Conservation (phyloP, 2,329 filamentous ascomycete genomes). For the Raffaelea arxii region DNA sequence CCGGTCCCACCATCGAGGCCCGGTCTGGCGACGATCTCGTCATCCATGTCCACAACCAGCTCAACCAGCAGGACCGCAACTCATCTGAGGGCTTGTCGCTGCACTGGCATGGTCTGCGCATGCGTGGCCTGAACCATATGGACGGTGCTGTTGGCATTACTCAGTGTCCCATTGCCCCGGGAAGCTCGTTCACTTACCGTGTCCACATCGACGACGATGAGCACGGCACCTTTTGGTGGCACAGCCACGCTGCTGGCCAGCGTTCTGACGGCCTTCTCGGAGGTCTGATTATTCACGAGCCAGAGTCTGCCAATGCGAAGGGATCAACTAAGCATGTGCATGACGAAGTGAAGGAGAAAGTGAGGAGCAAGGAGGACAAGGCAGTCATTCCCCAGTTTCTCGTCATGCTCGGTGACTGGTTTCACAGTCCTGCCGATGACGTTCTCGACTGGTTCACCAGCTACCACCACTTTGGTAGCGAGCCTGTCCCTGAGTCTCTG, state of each 20-base stretch:
- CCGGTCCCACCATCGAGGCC: constrained; percentile 37
- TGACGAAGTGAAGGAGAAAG: no score
- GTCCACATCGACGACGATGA: constrained; percentile 7
- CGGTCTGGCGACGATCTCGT: constrained; percentile 33
- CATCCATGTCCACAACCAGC: constrained; percentile 30
- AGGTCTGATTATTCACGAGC: constrained; percentile 53
- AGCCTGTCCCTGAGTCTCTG: constrained; percentile 9
- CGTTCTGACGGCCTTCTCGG: constrained; percentile 59
- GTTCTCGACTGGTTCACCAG: not conserved
- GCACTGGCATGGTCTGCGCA: constrained; percentile 35
- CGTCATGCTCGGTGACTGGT: constrained; percentile 60
- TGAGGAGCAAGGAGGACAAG: no score
- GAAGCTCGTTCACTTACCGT: constrained; percentile 51
- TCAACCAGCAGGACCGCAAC: no score
- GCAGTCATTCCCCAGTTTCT: no score
- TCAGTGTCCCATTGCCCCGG: constrained; percentile 56
- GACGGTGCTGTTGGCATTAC: constrained; percentile 58
- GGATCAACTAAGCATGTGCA: constrained; percentile 44
- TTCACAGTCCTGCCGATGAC: constrained; percentile 1
- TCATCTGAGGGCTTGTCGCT: constrained; percentile 29
- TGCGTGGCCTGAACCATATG: constrained; percentile 39
- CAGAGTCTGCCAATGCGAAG: constrained; percentile 29
- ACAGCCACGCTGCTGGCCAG: constrained; percentile 56
- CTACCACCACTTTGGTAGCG: constrained; percentile 5
- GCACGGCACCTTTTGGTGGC: constrained; percentile 44